These are phyloP conservation scores for Terfezia claveryi DNA, from an alignment of 495 filamentous ascomycete genomes.

Conservation along the genomic window DNA sequence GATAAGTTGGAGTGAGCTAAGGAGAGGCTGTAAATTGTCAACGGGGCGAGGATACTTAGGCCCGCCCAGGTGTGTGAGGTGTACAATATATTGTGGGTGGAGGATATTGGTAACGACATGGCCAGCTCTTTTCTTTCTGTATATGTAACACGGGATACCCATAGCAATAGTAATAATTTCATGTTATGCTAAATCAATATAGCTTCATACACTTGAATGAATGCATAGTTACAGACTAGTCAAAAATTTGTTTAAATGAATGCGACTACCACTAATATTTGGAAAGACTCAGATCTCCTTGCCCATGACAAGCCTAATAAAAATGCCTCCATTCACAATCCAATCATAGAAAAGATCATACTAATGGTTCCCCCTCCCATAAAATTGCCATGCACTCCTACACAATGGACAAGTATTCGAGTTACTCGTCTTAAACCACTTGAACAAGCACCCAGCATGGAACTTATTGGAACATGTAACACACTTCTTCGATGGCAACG, in stretches of 20 bases:
- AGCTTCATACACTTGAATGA: too few relatives aligned
- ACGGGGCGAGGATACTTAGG: background rate
- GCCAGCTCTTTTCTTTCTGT: too few relatives aligned
- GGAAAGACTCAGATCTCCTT: too few relatives aligned
- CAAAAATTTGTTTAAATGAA: too few relatives aligned
- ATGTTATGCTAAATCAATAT: too few relatives aligned
- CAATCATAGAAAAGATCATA: background rate
- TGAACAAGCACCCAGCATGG: conserved; percentile 70
- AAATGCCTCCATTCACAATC: too few relatives aligned
- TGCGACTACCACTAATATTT: too few relatives aligned
- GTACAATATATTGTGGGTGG: background rate
- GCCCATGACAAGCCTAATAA: too few relatives aligned
- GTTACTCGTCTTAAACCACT: conserved; percentile 90
- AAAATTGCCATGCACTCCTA: conserved; percentile 37
- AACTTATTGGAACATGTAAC: conserved; percentile 86
- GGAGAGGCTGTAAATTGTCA: too few relatives aligned
- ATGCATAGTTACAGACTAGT: too few relatives aligned
- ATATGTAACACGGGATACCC: too few relatives aligned
- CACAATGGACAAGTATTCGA: conserved; percentile 77
- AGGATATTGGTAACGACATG: background rate
- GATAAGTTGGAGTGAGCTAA: conserved; percentile 68
- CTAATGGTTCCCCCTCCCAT: background rate
- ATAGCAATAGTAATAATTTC: too few relatives aligned
- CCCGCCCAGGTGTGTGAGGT: background rate
- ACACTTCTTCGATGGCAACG: conserved; percentile 76